Percentiles rank a stretch among this genome's conserved stretches.
Evolutionary conservation across 225 moss, liverwort and hornwort species (phyloP).

Genomic region (Pseudoscleropodium purum): DNA sequence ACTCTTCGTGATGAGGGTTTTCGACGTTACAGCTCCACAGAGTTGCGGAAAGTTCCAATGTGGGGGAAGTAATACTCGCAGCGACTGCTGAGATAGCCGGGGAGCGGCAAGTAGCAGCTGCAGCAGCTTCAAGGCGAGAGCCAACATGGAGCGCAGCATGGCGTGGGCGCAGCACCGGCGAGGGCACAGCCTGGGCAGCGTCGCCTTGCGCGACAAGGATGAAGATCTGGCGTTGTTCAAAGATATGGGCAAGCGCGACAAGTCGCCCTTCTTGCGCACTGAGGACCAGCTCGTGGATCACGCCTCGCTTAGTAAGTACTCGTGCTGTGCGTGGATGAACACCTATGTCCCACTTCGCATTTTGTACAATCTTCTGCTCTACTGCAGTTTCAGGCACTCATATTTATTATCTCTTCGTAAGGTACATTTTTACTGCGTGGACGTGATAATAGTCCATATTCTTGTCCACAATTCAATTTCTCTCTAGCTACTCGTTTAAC

Average conservation of each 20-base stretch:
- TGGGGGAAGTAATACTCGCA: not conserved
- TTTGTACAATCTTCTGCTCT: not conserved
- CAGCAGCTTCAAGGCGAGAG: not conserved
- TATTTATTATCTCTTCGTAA: not conserved
- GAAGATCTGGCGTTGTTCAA: conserved; percentile 55
- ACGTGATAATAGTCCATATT: not conserved
- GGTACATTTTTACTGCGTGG: not conserved
- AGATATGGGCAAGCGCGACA: conserved; percentile 42
- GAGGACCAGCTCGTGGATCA: conserved; percentile 22
- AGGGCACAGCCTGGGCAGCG: conserved; percentile 38
- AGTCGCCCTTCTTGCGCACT: conserved; percentile 8
- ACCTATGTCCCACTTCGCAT: not conserved
- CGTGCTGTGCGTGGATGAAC: no score
- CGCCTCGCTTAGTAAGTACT: conserved; percentile 18
- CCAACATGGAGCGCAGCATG: conserved; percentile 15
- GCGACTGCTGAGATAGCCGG: not conserved
- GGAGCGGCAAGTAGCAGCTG: not conserved
- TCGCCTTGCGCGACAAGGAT: conserved; percentile 20
- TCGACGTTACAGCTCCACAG: not conserved
- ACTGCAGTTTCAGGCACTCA: not conserved
- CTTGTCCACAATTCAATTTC: not conserved
- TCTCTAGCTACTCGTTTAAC: not conserved
- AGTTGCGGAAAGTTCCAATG: not conserved
- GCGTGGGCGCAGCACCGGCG: conserved; percentile 24
- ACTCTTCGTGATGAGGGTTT: not conserved